phyloP scores from a whole-genome alignment of 495 filamentous ascomycete genomes.

The Lasiosphaeria hispida region DNA sequence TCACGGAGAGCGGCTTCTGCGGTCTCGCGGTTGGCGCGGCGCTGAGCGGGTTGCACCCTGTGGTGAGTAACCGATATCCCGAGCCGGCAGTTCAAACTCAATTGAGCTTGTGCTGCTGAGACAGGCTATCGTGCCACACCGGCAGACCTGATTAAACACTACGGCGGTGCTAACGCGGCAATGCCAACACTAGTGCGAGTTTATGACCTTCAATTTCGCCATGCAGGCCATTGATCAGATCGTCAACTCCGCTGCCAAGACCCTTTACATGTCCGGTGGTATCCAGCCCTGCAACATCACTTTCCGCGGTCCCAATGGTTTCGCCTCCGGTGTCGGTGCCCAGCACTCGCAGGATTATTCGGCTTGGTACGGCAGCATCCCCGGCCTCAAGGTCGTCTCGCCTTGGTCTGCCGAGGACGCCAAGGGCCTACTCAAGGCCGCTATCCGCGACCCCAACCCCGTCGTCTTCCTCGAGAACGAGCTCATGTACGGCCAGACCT shows the following conservation, averaged over 20 bases:
- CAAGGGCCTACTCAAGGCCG: constrained; percentile 95
- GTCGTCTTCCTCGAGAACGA: constrained; percentile 96
- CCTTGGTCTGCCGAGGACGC: constrained; percentile 97
- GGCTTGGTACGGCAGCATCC: constrained; percentile 97
- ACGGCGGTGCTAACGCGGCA: constrained; percentile 14
- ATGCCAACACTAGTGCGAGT: constrained; percentile 71
- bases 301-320: constrained; percentile 98
- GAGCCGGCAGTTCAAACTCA: background rate
- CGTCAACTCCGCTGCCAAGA: constrained; percentile 98
- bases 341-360: constrained; percentile 99
- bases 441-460: constrained; percentile 96
- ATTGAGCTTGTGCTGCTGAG: background rate
- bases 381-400: constrained; percentile 91
- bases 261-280: constrained; percentile 99
- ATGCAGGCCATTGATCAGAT: constrained; percentile 99
- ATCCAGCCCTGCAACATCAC: constrained; percentile 99
- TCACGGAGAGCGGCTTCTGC: constrained; percentile 92
- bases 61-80: constrained; percentile 59
- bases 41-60: constrained; percentile 86
- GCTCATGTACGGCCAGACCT: constrained; percentile 88
- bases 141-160: background rate
- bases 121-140: no score
- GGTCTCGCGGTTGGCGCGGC: constrained; percentile 94
- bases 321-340: constrained; percentile 90
- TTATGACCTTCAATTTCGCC: constrained; percentile 99